Conservation (phyloP, 176 grass and related monocot species). For the Leersia perrieri region DNA sequence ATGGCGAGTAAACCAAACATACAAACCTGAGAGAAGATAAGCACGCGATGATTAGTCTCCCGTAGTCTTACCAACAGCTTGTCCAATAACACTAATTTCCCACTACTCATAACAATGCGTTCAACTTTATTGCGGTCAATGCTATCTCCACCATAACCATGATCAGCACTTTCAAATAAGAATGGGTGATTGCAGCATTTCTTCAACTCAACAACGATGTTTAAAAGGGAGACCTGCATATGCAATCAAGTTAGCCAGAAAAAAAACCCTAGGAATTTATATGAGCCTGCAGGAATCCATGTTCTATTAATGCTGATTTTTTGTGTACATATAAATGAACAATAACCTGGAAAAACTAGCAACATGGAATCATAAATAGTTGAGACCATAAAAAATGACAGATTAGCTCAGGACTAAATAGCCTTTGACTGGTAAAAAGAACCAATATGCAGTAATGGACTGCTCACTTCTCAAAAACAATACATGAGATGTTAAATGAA, state of each 20-base stretch:
- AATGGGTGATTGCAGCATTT: constrained; percentile 99
- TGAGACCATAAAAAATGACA: not conserved
- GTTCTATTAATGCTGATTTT: not conserved
- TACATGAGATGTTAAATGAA: not conserved
- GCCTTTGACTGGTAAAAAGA: constrained; percentile 12
- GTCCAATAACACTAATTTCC: constrained; percentile 95
- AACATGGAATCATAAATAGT: not conserved
- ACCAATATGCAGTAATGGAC: not conserved
- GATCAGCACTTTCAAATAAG: constrained; percentile 99
- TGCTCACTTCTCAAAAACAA: not conserved
- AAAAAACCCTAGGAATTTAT: not conserved
- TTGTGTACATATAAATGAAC: not conserved
- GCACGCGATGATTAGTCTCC: constrained; percentile 95
- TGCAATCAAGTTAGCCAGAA: constrained; percentile 13
- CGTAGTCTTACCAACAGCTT: constrained; percentile 79
- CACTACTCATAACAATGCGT: constrained; percentile 94
- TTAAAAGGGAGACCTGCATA: constrained; percentile 93
- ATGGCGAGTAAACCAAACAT: constrained; percentile 20
- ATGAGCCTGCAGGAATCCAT: not conserved
- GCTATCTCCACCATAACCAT: constrained; percentile 97
- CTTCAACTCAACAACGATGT: constrained; percentile 97
- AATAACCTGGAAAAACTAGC: not conserved
- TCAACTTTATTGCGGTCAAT: constrained; percentile 92
- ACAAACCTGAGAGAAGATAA: constrained; percentile 96
- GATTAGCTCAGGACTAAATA: constrained; percentile 13